phyloP scores from a whole-genome alignment of 345 rosid species.

The Geranium brycei region DNA sequence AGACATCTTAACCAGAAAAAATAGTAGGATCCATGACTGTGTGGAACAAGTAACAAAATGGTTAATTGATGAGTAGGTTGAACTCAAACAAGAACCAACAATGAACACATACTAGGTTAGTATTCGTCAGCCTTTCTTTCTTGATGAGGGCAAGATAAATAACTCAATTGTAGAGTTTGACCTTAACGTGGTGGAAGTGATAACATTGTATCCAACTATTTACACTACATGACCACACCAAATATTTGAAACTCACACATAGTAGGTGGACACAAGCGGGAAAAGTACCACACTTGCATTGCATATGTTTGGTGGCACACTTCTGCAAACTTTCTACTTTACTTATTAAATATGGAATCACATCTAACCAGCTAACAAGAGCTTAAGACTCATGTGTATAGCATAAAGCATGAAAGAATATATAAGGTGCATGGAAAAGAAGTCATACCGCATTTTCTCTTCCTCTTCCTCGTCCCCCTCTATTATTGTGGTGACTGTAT shows the following conservation, averaged over 20 bases:
- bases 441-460: conserved; percentile 14
- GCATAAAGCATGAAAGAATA: not conserved
- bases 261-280: not conserved
- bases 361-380: not conserved
- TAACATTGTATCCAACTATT: not conserved
- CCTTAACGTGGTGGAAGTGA: not conserved
- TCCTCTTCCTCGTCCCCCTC: conserved; percentile 5
- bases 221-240: not conserved
- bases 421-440: not conserved
- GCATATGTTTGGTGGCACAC: not conserved
- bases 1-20: too few species aligned
- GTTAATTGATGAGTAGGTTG: too few species aligned
- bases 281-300: too few species aligned
- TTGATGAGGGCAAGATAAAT: too few species aligned
- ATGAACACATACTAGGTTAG: not conserved
- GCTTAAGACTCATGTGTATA: not conserved
- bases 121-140: not conserved
- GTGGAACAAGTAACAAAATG: too few species aligned
- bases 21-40: too few species aligned
- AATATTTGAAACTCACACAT: not conserved
- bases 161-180: too few species aligned
- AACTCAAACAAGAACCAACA: too few species aligned
- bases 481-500: conserved; percentile 1
- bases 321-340: not conserved
- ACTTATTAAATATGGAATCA: too few species aligned